Evolutionary conservation across 257 asterid genomes (phyloP), one percentile per base, ranked within the genome.

Genomic region (Sherardia arvensis): DNA sequence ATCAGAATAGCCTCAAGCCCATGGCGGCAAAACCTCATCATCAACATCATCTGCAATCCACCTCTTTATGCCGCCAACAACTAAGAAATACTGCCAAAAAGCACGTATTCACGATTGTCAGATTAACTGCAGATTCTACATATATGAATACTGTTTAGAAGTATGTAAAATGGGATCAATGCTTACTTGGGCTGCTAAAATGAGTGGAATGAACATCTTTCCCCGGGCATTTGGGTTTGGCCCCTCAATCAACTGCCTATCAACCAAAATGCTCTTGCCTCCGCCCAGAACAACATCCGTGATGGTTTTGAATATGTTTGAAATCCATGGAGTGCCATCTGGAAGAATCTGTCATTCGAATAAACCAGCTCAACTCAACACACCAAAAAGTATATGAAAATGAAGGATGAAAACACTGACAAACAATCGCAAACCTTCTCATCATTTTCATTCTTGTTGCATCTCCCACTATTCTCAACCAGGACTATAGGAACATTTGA

Each of bases 381-480:
- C 25, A 2, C 21, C 29, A 34, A 32, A 18, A 61, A 25, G 15
- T 3, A 30, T 27, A 43, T 43, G 51, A 43, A 43, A 14, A 43
- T 43, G 51, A 0, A 43, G 51, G 51, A 43, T 20, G 1, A 43
- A 43, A 43, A 3, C n/a, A 62, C 48, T 14, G 8, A 21, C 51
- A 10, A n/a, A 33, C 1, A 59, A 20, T 29, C 47, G 30, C 73
- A 23, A 30, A 90, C 99, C 99, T 90, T 93, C 75, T 93, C 99
- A 3, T 93, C 97, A 23, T 66, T 45, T 45, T 93, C 95, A 54
- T 93, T 93, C 92, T 90, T 93, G 82, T 77, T 80, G 66, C 99
- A 90, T 71, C 99, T 85, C 67, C 96, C 95, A 34, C 95, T 93
- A 78, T 93, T 93, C 80, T 93, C 99, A 71, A 90, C 99, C 83